Conservation (phyloP, 2,329 filamentous ascomycete genomes). For the Exophiala phaeomuriformis region DNA sequence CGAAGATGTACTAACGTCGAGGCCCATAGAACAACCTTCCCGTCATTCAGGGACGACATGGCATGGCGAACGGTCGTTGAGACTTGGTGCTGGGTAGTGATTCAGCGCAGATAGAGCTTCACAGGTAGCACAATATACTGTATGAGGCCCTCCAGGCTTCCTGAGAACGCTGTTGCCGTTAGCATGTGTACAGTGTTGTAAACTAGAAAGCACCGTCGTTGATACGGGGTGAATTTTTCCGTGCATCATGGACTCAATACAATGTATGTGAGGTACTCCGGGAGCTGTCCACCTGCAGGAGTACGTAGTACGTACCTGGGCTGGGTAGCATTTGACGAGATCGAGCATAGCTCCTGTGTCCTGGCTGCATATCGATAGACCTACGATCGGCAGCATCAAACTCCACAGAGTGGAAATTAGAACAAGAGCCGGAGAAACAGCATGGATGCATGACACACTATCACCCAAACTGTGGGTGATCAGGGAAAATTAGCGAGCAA, state of each 20-base stretch:
- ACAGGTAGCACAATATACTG: neutral
- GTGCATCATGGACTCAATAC: no score
- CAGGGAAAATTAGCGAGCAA: slow-evolving; percentile 7
- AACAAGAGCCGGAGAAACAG: slow-evolving; percentile 4
- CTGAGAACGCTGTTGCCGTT: neutral
- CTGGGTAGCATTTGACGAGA: no score
- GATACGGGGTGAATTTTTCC: no score
- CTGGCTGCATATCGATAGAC: slow-evolving; percentile 11
- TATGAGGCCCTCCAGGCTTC: neutral
- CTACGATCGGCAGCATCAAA: slow-evolving; percentile 3
- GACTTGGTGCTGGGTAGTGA: neutral
- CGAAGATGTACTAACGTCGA: neutral
- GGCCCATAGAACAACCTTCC: neutral
- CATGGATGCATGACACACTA: neutral
- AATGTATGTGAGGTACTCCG: no score
- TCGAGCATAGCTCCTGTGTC: neutral
- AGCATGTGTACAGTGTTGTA: no score
- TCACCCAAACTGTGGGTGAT: no score
- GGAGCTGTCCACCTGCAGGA: no score
- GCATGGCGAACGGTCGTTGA: neutral
- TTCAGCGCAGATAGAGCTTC: neutral
- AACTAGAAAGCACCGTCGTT: no score
- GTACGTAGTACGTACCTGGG: no score
- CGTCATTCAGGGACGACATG: neutral
- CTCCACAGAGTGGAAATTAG: slow-evolving; percentile 19